A percentile compares a stretch with the other conserved stretches of the same genome.
phyloP scores from a whole-genome alignment of 2,329 filamentous ascomycete genomes.

The Ceratocystis lukuohia region DNA sequence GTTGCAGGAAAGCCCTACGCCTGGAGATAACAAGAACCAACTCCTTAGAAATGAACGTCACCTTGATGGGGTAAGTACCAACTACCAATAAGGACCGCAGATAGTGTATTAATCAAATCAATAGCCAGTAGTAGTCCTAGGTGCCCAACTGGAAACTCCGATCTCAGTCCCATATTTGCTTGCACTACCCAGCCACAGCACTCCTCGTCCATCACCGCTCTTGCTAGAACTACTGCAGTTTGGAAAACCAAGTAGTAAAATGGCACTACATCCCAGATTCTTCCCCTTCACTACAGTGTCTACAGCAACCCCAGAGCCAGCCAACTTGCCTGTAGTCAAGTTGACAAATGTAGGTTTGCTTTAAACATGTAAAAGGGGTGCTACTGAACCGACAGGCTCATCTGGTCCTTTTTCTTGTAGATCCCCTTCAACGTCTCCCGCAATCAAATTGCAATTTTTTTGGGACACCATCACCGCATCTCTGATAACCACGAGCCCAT shows the following conservation, averaged over 20 bases:
- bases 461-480: slow-evolving; percentile 44
- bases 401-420: slow-evolving; percentile 26
- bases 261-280: slow-evolving; percentile 29
- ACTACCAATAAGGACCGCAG: background rate
- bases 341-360: slow-evolving; percentile 35
- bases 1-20: background rate
- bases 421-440: slow-evolving; percentile 43
- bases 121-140: background rate
- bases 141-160: background rate
- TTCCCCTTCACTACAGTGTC: slow-evolving; percentile 37
- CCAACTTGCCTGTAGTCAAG: slow-evolving; percentile 34
- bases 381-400: no score
- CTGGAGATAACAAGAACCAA: background rate
- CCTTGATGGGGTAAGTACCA: background rate
- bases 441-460: slow-evolving; percentile 43
- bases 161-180: background rate
- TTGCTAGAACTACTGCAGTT: slow-evolving; percentile 5
- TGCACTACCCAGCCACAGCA: background rate
- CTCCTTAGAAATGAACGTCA: background rate
- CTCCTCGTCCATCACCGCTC: slow-evolving; percentile 2
- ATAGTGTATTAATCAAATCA: background rate
- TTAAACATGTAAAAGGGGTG: no score
- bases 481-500: slow-evolving; percentile 42
- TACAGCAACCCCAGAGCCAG: slow-evolving; percentile 23
- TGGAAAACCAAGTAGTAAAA: slow-evolving; percentile 27